A percentile compares a stretch with the other conserved stretches of the same genome.
Conservation (phyloP, 1,284 basidiomycete genomes). For the Rhodotorula mucilaginosa region DNA sequence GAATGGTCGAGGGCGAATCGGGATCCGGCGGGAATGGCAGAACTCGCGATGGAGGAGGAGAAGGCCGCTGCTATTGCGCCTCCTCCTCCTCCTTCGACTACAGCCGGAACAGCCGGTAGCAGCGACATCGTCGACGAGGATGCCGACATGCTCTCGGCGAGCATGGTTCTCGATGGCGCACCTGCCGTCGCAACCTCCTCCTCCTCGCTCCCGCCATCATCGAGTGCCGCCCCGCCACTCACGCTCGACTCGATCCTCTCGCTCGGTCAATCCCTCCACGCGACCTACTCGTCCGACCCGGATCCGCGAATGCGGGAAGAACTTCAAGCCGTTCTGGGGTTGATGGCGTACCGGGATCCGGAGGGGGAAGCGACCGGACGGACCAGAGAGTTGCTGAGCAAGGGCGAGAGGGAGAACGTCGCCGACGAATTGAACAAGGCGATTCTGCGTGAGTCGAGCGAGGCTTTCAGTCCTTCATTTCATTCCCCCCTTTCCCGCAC, state of each 20-base stretch:
- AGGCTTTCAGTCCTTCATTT: too few species aligned
- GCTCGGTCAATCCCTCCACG: conserved; percentile 67
- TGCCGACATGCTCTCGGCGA: conserved; percentile 49
- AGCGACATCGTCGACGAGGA: conserved; percentile 57
- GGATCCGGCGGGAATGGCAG: conserved; percentile 50
- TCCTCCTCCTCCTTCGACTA: conserved; percentile 25
- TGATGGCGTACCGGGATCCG: conserved; percentile 74
- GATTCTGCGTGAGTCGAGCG: conserved; percentile 63
- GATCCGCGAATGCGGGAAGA: conserved; percentile 63
- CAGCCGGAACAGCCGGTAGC: conserved; percentile 6
- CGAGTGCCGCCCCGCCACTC: conserved; percentile 53
- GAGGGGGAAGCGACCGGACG: conserved; percentile 57
- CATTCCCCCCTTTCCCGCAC: too few species aligned
- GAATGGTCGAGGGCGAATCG: conserved; percentile 37
- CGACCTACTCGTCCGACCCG: conserved; percentile 62
- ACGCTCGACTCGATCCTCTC: conserved; percentile 62
- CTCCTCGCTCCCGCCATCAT: conserved; percentile 2
- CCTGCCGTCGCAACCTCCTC: conserved; percentile 18
- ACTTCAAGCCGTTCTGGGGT: conserved; percentile 68
- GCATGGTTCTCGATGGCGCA: conserved; percentile 15
- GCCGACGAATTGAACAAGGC: conserved; percentile 75
- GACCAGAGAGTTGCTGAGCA: conserved; percentile 54
- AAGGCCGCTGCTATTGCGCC: conserved; percentile 44
- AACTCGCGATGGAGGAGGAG: not conserved
- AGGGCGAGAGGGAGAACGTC: conserved; percentile 49